These are phyloP conservation scores for Trichophyton benhamiae DNA, from an alignment of 2,329 filamentous ascomycete genomes.

Conservation along the genomic window DNA sequence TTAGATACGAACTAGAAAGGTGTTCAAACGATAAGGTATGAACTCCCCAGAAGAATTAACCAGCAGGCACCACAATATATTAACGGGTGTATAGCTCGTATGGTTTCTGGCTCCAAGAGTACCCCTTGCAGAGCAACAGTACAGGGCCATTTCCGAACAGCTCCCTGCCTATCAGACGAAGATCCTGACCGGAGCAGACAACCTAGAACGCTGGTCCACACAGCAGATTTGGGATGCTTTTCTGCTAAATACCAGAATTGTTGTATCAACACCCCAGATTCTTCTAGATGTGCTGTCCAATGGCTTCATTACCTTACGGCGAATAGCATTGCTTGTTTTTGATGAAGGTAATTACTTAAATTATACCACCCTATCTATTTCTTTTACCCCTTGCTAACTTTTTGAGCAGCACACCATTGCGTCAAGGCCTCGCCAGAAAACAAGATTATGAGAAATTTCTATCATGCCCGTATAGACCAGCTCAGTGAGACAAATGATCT, in stretches of 20 bases:
- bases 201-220: conserved; percentile 60
- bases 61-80: background rate
- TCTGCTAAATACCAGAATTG: conserved; percentile 52
- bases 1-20: conserved; percentile 50
- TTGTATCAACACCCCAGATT: conserved; percentile 66
- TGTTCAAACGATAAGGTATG: conserved; percentile 43
- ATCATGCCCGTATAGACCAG: conserved; percentile 40
- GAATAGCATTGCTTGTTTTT: conserved; percentile 59
- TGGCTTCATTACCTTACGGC: conserved; percentile 55
- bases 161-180: conserved; percentile 47
- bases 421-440: conserved; percentile 51
- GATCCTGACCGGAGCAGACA: conserved; percentile 55
- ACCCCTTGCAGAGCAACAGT: conserved; percentile 55
- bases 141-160: conserved; percentile 46
- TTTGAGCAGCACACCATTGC: conserved; percentile 57
- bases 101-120: conserved; percentile 68
- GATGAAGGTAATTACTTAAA: conserved; percentile 55
- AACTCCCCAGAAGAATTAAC: background rate
- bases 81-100: conserved; percentile 29
- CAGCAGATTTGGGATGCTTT: conserved; percentile 54
- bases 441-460: conserved; percentile 61
- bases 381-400: conserved; percentile 22
- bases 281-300: conserved; percentile 62
- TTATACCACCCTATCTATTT: background rate
- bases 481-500: conserved; percentile 22